Evolutionary conservation across 2,329 filamentous ascomycete genomes (phyloP).

Genomic region (Aphanocladium album): DNA sequence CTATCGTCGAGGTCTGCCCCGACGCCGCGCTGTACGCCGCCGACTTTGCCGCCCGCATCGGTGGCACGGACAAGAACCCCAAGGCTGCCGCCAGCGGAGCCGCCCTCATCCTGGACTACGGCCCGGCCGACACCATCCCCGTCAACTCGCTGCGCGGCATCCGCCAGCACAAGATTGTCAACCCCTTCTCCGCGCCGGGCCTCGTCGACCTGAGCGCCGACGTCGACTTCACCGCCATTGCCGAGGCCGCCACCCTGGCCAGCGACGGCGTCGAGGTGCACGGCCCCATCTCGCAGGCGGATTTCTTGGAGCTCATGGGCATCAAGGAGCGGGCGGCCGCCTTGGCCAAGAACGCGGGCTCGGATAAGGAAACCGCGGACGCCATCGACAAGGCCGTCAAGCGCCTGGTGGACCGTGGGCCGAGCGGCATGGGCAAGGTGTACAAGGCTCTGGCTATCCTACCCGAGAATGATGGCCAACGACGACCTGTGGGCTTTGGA

Average conservation of each 20-base stretch:
- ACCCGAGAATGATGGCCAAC: constrained; percentile 68
- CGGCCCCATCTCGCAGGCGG: constrained; percentile 80
- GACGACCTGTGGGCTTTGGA: constrained; percentile 87
- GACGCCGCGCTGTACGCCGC: constrained; percentile 75
- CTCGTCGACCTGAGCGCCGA: constrained; percentile 86
- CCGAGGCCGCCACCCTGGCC: constrained; percentile 71
- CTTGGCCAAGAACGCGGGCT: constrained; percentile 47
- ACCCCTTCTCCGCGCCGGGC: constrained; percentile 74
- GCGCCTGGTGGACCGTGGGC: constrained; percentile 76
- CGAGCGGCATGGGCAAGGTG: constrained; percentile 84
- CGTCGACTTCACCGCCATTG: constrained; percentile 85
- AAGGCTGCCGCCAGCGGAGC: constrained; percentile 70
- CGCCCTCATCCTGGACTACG: constrained; percentile 94
- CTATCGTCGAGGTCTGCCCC: constrained; percentile 84
- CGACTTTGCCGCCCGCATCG: constrained; percentile 81
- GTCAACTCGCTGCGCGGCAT: constrained; percentile 90
- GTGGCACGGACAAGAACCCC: constrained; percentile 52
- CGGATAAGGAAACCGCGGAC: constrained; percentile 43
- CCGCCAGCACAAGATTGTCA: constrained; percentile 67
- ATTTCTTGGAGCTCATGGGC: constrained; percentile 76
- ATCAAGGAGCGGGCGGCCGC: constrained; percentile 71
- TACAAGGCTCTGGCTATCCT: constrained; percentile 92
- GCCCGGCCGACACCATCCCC: constrained; percentile 71
- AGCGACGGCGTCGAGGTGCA: constrained; percentile 84
- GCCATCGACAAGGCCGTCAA: constrained; percentile 71